Evolutionary conservation across 768 basidiomycete genomes (phyloP).

Genomic region (Galerina sulciceps): DNA sequence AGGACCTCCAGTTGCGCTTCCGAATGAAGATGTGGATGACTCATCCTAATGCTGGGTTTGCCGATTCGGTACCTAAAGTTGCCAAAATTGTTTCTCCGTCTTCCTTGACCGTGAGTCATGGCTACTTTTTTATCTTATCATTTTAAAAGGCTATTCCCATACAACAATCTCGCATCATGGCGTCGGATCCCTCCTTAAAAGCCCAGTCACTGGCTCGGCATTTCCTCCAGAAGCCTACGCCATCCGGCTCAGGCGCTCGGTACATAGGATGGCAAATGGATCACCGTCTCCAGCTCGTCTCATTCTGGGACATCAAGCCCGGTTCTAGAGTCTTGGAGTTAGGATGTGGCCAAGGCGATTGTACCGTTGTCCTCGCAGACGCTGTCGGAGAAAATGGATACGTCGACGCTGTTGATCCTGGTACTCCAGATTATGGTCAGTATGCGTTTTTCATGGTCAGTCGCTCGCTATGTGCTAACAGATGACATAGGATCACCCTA

Average conservation of each 20-base stretch:
- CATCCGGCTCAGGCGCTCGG: neutral
- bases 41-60: no score
- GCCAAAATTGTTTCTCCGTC: no score
- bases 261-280: conserved; percentile 1
- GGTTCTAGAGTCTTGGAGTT: conserved; percentile 11
- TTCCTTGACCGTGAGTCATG: no score
- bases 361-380: conserved; percentile 13
- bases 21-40: no score
- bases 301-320: conserved; percentile 9
- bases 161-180: no score
- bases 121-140: no score
- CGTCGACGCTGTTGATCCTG: conserved; percentile 15
- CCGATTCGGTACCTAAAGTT: no score
- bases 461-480: no score
- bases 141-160: no score
- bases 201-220: neutral
- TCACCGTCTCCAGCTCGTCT: conserved; percentile 1
- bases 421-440: conserved; percentile 13
- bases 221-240: neutral
- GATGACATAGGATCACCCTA: conserved; percentile 7
- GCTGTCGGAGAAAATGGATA: conserved; percentile 12
- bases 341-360: conserved; percentile 18
- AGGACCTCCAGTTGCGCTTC: no score
- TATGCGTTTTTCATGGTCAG: no score
- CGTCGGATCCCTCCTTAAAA: neutral